Conservation (phyloP, 1,139 yeast species). For the Taphrina confusa region DNA sequence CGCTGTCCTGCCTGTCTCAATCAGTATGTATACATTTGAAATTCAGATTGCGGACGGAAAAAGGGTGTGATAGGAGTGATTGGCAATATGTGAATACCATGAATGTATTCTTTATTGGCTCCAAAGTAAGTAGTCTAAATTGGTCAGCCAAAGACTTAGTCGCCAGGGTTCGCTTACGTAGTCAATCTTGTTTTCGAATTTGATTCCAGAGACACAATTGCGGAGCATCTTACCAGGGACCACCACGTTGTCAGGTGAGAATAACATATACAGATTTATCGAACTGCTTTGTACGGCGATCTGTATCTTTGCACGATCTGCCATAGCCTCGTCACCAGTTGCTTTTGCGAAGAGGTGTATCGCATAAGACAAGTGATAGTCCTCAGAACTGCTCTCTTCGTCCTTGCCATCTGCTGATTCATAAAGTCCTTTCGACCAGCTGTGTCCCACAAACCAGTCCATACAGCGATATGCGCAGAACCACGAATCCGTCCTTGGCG, state of each 20-base stretch:
- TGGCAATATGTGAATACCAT: conserved; percentile 68
- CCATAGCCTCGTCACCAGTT: conserved; percentile 66
- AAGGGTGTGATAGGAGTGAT: conserved; percentile 16
- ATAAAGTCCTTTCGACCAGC: conserved; percentile 80
- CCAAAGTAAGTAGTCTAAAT: conserved; percentile 87
- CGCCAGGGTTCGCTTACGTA: neutral
- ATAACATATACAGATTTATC: conserved; percentile 63
- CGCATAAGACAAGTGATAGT: conserved; percentile 66
- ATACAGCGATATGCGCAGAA: conserved; percentile 81
- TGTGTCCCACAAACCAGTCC: conserved; percentile 81
- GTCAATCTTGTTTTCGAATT: conserved; percentile 56
- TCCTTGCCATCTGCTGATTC: conserved; percentile 73
- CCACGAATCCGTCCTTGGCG: conserved; percentile 62
- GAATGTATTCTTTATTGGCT: conserved; percentile 72
- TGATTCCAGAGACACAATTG: conserved; percentile 73
- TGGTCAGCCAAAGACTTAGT: neutral
- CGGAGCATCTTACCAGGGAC: conserved; percentile 60
- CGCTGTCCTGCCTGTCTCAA: neutral
- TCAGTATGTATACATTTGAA: neutral
- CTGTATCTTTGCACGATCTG: conserved; percentile 72
- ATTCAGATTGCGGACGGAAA: conserved; percentile 1
- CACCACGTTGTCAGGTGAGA: conserved; percentile 57
- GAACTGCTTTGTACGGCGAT: conserved; percentile 63
- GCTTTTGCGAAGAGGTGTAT: conserved; percentile 79
- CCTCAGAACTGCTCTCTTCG: conserved; percentile 78